Conservation (phyloP, 2,329 filamentous ascomycete genomes). For the Ceratocystis ficicola region DNA sequence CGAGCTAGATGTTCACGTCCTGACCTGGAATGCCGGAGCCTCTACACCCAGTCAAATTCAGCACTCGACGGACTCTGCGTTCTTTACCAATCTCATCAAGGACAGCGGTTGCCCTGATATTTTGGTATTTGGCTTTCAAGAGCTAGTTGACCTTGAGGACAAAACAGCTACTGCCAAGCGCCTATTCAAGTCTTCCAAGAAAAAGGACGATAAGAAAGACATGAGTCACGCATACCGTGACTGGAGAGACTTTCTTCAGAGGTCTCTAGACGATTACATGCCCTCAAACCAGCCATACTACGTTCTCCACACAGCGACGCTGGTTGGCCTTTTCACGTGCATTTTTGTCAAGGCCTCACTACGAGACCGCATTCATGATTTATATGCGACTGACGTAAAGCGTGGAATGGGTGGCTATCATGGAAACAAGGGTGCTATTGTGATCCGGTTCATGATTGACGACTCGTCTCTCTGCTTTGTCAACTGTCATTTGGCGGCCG, state of each 20-base stretch:
- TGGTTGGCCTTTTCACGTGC: conserved; percentile 92
- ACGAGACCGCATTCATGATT: conserved; percentile 60
- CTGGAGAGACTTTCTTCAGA: conserved; percentile 82
- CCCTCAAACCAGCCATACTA: conserved; percentile 66
- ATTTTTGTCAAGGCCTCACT: conserved; percentile 81
- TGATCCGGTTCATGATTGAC: conserved; percentile 85
- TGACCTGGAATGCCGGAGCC: conserved; percentile 98
- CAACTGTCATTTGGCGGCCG: conserved; percentile 93
- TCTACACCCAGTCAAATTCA: conserved; percentile 75
- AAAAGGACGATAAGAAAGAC: conserved; percentile 71
- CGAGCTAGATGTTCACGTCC: conserved; percentile 63
- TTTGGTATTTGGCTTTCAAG: conserved; percentile 91
- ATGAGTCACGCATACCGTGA: conserved; percentile 97
- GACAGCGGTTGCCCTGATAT: conserved; percentile 75
- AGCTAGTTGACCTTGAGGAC: conserved; percentile 94
- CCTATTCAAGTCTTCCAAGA: conserved; percentile 57
- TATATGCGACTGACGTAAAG: conserved; percentile 77
- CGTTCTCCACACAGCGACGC: conserved; percentile 69
- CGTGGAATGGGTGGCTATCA: conserved; percentile 90
- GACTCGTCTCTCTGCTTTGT: conserved; percentile 91
- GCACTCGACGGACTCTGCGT: conserved; percentile 58
- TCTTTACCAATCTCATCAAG: conserved; percentile 69
- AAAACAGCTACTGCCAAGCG: conserved; percentile 90
- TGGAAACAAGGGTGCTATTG: conserved; percentile 89
- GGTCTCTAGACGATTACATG: conserved; percentile 73